Evolutionary conservation across 176 grass and related monocot species (phyloP), one percentile per base, ranked within the genome.

Genomic region (Thinopyrum elongatum): DNA sequence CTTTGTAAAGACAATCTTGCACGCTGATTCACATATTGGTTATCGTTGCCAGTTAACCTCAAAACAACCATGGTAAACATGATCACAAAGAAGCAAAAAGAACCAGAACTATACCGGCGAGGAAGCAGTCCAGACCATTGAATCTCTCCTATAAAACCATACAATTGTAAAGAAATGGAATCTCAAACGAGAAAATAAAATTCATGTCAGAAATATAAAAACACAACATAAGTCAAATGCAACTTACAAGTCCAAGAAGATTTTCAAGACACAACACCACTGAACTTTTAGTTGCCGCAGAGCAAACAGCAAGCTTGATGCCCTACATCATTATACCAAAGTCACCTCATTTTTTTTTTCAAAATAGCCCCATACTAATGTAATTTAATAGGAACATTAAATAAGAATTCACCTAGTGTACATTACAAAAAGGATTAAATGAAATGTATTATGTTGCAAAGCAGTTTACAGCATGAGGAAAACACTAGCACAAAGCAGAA

Each of bases 271-370:
- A 92, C 34, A 98, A 15, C 66, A 98, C 86, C 30, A 98, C 93
- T 22, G 93, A 98, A 92, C 93, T 94, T 90, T 98, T 98, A 88
- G 96, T 98, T 86, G 93, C 96, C 10, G 96, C 96, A 74, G 96
- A 98, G 81, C 93, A 98, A 89, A 98, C 93, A 79, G 96, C 88
- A 90, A 98, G 91, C 83, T 94, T 98, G 86, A 98, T 94, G 82
- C 90, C 93, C 96, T 98, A 82, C 46, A 95, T 39, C 74, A 92
- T 69, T 72, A 68, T 73, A 76, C 35, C 31, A 84, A 82, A 84
- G 35, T 61, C 21, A 88, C 15, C 36, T 34, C 23, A 7, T 76
- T 10, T 76, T 35, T 69, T 33, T n/a, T 41, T 13, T 12, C 57
- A 80, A 77, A 13, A 15, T 51, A 63, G 51, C 41, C 59, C 9